Conservation (phyloP, 2,329 filamentous ascomycete species). For the Penicillium brasilianum region DNA sequence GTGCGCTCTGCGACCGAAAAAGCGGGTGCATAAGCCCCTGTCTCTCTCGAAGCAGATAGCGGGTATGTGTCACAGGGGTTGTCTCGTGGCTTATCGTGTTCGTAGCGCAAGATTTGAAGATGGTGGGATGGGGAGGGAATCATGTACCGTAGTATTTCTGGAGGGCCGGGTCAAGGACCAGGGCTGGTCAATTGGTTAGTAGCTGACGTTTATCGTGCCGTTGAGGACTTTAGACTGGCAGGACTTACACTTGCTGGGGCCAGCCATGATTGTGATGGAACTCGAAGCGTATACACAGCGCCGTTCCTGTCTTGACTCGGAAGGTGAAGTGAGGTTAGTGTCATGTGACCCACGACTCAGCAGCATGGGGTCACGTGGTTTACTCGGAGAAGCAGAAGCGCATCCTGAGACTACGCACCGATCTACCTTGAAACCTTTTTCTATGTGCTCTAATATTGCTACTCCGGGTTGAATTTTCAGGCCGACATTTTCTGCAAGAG, state of each 20-base stretch:
- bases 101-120: constrained; percentile 8
- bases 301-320: constrained; percentile 20
- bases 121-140: constrained; percentile 28
- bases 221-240: fast-evolving
- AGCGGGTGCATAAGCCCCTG: background rate
- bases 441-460: background rate
- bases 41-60: background rate
- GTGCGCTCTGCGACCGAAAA: background rate
- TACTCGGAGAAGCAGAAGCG: background rate
- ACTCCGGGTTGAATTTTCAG: background rate
- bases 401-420: background rate
- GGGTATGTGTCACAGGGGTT: background rate
- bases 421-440: background rate
- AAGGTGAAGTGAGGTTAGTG: constrained; percentile 19
- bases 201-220: constrained; percentile 34
- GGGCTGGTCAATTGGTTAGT: constrained; percentile 57
- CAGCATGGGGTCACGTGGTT: background rate
- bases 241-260: constrained; percentile 54
- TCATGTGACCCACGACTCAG: constrained; percentile 11
- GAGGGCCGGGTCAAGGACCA: constrained; percentile 51
- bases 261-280: constrained; percentile 53
- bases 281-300: constrained; percentile 25
- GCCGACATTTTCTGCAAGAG: background rate
- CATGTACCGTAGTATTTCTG: constrained; percentile 57
- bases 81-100: background rate